Evolutionary conservation across 164 flowering plant genomes (phyloP), one percentile per base, ranked within the genome.

Genomic region (Vitis amurensis): DNA sequence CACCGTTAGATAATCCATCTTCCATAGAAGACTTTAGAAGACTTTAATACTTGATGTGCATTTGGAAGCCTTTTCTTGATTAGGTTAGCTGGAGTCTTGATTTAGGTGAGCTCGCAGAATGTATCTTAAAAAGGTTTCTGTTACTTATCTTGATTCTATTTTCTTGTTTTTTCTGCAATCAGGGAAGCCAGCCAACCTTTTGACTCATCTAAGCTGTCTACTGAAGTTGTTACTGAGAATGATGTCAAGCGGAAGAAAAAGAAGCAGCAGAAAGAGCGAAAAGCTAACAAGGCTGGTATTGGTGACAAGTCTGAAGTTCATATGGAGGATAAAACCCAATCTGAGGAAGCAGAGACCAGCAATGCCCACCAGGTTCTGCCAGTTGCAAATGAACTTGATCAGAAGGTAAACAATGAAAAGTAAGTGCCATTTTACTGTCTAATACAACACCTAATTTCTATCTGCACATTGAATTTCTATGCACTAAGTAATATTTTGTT

Each of bases 221-320:
- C 55, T 16, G 75, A 50, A 8, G 60, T 61, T 56, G 61, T 50
- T 55, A 64, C 71, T 74, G 80, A 74, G 59, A 73, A 50, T 37
- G 69, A 61, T 70, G 71, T 27, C 53, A 84, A 79, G 73, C 23
- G 67, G 68, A 77, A 80, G 68, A 82, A 82, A 19, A 81, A 75
- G 59, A 84, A 79, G 76, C 59, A 77, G 70, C 83, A 86, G 68
- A 82, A 76, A 61, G 72, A 78, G 50, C 78, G 56, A 70, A 77
- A 77, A 30, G 67, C 59, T 31, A 16, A 56, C 30, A 85, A 67
- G 65, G 69, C 49, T 63, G 70, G 60, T 37, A 30, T 14, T 59
- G 74, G 52, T 16, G n/a, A 52, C 29, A 74, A 73, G 60, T 48
- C 37, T 48, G 67, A 68, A 49, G 70, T 9, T 10, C 1, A 11